Evolutionary conservation across 148 eudicot genomes (phyloP), one percentile per base, ranked within the genome.

Genomic region (Spergularia marina): DNA sequence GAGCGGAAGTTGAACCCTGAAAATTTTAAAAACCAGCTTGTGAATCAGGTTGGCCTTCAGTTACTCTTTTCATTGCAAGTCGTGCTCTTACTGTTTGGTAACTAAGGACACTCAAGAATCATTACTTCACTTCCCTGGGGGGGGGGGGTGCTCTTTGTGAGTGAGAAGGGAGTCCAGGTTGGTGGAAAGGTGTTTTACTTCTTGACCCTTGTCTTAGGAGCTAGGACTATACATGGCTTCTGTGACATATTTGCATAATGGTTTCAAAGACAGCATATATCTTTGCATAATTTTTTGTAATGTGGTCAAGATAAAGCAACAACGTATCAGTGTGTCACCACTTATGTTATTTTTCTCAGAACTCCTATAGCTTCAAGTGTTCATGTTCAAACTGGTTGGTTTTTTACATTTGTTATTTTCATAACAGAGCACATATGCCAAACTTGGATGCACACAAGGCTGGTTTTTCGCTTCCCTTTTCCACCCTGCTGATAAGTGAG

Each of bases 1-100:
- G 97, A 96, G 87, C 77, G 99, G 65, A 96, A 92, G 80, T 78
- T 87, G 53, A 81, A 96, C 78, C 99, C 99, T 34, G 98, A 92
- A 74, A 96, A 91, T 72, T 96, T 96, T 77, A 92, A 87, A 72
- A 92, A 90, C 75, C 98, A 96, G 80, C 30, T 89, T 54, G 78
- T 84, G 66, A 96, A 96, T 84, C 99, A 92, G 97, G 99, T 92
- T 16, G 16, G 62, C 70, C 64, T 20, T 30, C 23, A 62, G 14
- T 7, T 39, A 17, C 44, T 2, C 10, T 44, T 44, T 9, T 10
- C 1, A 34, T 64, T 64, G 44, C 68, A 64, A 64, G 70, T 59
- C 13, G 47, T 73, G 54, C 51, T 59, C 21, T 34, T 77, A n/a
- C 12, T 57, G 39, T 53, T 66, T 16, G 23, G 58, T 64, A 70